Evolutionary conservation across 805 yeast species (phyloP).

Genomic region (Wickerhamiella alocasiicola): DNA sequence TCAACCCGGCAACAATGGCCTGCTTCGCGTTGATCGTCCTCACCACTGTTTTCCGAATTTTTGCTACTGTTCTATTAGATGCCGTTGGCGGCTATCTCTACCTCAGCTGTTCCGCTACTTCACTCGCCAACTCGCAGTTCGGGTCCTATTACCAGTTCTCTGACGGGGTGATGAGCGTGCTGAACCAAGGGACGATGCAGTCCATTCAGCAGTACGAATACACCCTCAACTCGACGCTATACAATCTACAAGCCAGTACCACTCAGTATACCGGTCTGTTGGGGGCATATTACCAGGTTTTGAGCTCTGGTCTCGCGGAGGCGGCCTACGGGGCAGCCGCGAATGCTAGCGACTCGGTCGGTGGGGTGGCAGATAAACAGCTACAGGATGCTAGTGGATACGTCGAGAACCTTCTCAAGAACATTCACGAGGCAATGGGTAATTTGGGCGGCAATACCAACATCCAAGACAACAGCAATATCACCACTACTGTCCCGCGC

Average conservation of each 20-base stretch:
- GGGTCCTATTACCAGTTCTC: slow-evolving; percentile 12
- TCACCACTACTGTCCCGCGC: slow-evolving; percentile 1
- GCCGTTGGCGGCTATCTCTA: slow-evolving; percentile 5
- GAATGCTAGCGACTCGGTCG: slow-evolving; percentile 12
- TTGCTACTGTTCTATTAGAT: background rate
- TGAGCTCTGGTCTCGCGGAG: background rate
- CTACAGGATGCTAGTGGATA: slow-evolving; percentile 10
- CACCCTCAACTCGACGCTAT: slow-evolving; percentile 13
- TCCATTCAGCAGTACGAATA: slow-evolving; percentile 14
- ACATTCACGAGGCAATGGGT: slow-evolving; percentile 9
- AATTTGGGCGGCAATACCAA: background rate
- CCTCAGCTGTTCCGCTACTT: slow-evolving; percentile 5
- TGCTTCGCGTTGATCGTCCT: slow-evolving; percentile 14
- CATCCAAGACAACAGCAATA: background rate
- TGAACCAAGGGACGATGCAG: slow-evolving; percentile 8
- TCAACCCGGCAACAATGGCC: slow-evolving; percentile 17
- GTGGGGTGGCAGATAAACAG: slow-evolving; percentile 6
- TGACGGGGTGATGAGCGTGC: background rate
- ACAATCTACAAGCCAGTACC: slow-evolving; percentile 9
- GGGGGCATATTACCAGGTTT: slow-evolving; percentile 11
- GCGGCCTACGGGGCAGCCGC: slow-evolving; percentile 11
- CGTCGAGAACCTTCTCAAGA: background rate
- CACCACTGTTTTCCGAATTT: slow-evolving; percentile 11
- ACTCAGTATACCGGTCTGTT: slow-evolving; percentile 6
- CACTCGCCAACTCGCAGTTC: background rate